Conservation (phyloP, 805 yeast genomes). For the Yamadazyma sp. region DNA sequence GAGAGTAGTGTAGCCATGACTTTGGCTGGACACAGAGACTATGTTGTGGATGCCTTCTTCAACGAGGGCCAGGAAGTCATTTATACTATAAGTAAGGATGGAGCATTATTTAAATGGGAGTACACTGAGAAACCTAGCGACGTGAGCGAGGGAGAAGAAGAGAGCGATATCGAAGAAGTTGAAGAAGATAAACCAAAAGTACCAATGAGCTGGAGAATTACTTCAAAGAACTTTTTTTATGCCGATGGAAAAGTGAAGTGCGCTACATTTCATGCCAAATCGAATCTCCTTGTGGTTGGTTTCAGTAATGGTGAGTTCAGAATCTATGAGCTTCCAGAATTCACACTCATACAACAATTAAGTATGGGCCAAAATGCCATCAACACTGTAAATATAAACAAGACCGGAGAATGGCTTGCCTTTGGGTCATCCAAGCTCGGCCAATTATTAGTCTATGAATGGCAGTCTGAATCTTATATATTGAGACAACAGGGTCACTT, state of each 20-base stretch:
- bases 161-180: slow-evolving; percentile 34
- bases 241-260: slow-evolving; percentile 73
- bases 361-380: slow-evolving; percentile 91
- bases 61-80: slow-evolving; percentile 84
- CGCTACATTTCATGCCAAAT: slow-evolving; percentile 74
- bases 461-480: slow-evolving; percentile 97
- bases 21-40: slow-evolving; percentile 89
- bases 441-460: slow-evolving; percentile 94
- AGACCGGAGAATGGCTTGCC: slow-evolving; percentile 94
- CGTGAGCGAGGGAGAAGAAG: slow-evolving; percentile 44
- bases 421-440: slow-evolving; percentile 90
- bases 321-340: slow-evolving; percentile 81
- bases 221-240: slow-evolving; percentile 71
- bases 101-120: slow-evolving; percentile 92
- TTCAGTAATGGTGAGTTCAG: slow-evolving; percentile 89
- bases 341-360: slow-evolving; percentile 77
- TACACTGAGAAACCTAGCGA: slow-evolving; percentile 60
- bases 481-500: slow-evolving; percentile 97
- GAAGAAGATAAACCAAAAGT: slow-evolving; percentile 19
- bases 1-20: slow-evolving; percentile 74
- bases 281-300: slow-evolving; percentile 81
- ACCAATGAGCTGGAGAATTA: slow-evolving; percentile 74
- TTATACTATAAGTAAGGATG: slow-evolving; percentile 90
- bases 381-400: slow-evolving; percentile 75
- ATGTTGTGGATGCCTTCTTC: slow-evolving; percentile 84